Conservation (phyloP, 73 alveolate genomes). For the Symbiodinium natans region DNA sequence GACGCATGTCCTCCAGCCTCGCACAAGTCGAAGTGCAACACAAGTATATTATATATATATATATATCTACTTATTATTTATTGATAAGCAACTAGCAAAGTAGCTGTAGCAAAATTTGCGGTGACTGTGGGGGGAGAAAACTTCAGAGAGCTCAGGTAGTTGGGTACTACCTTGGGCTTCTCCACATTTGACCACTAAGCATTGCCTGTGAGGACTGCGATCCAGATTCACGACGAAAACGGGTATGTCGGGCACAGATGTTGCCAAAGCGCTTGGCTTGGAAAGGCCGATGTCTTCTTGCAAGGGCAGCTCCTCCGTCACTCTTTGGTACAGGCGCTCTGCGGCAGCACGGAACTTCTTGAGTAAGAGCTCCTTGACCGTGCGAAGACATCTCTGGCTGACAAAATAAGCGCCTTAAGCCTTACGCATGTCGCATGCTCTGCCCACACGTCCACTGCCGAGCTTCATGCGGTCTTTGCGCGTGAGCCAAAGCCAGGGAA, state of each 20-base stretch:
- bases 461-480: background rate
- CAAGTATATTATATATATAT: no score
- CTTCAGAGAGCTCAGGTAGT: background rate
- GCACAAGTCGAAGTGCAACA: no score
- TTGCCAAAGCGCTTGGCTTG: background rate
- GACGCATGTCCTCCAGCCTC: slow-evolving; percentile 83
- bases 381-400: background rate
- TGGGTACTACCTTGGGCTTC: background rate
- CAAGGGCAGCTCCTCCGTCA: background rate
- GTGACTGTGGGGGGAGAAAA: background rate
- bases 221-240: slow-evolving; percentile 86
- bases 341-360: slow-evolving; percentile 16
- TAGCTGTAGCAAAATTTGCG: background rate
- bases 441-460: background rate
- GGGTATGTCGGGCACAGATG: background rate
- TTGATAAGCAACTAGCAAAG: no score
- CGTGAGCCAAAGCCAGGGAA: background rate
- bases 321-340: background rate
- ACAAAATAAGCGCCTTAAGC: no score
- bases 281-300: slow-evolving; percentile 13
- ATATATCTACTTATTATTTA: no score
- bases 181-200: background rate
- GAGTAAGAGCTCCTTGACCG: background rate
- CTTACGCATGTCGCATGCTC: background rate
- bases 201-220: slow-evolving; percentile 89